Base-by-base conservation (phyloP, 768 basidiomycete genomes). In the Leccinum olivaceopallidum region DNA sequence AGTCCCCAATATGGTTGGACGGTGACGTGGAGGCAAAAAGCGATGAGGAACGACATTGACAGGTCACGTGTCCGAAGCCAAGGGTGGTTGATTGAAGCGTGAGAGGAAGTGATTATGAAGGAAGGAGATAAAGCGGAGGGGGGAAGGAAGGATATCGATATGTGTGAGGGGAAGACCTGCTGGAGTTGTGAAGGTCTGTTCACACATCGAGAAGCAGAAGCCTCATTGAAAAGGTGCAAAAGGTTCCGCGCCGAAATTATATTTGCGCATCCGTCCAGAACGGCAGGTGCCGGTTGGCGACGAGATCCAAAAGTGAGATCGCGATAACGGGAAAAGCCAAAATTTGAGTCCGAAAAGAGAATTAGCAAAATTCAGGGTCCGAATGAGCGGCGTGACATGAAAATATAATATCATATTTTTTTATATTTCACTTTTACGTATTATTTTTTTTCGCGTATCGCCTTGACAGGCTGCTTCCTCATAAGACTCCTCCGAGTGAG, bases 401-500 rank as follows among this genome's bases (percentile, higher is more conserved):
- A 62, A 65, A 61, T 70, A 57, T 51, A 44, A 47, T 59, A 53
- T 64, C 61, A 59, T 64, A 69, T 69, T 65, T 34, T 34, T 61
- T 44, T 64, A 37, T 68, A 69, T 68, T 69, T 61, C 37, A 53
- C n/a, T 49, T 18, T 74, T 74, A 75, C 74, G 74, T 74, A 72
- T 74, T 75, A 67, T 26, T 70, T 74, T 75, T 67, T 70, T 71
- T 69, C 65, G 61, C 61, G 73, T 75, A 74, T 73, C 53, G 73
- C 73, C 73, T 75, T 67, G 72, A 75, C 68, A 68, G 63, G 62
- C n/a, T 73, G 62, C 63, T 65, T 70, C 72, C 73, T 73, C 72
- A 75, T 75, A 73, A 73, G 53, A 72, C 67, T 63, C 44, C 63
- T 64, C 63, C 62, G 69, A 62, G 53, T 71, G 32, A 71, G 65